Conservation (phyloP, 192 early-diverging fungal genomes). For the Coemansia sp. region DNA sequence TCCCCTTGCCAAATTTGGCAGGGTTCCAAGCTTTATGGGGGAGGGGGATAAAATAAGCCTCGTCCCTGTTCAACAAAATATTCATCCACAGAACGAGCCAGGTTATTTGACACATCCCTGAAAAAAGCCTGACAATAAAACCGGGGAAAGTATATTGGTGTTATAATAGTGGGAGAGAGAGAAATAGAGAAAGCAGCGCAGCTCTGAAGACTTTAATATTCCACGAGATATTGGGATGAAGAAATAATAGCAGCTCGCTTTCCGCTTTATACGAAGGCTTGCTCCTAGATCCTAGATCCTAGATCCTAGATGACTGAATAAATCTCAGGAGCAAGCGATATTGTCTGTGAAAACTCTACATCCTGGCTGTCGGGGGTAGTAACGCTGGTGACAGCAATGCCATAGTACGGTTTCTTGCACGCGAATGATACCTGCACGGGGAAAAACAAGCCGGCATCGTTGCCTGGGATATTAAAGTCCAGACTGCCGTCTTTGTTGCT, state of each 20-base stretch:
- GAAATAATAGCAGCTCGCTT: too few relatives aligned
- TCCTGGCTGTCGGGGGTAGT: slow-evolving; percentile 56
- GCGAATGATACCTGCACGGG: slow-evolving; percentile 65
- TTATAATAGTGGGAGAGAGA: neutral
- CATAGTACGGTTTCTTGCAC: slow-evolving; percentile 70
- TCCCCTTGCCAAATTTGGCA: neutral
- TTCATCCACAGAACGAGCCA: neutral
- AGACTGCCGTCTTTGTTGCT: slow-evolving; percentile 77
- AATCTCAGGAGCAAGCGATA: slow-evolving; percentile 71
- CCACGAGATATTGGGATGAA: too few relatives aligned
- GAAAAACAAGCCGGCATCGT: slow-evolving; percentile 63
- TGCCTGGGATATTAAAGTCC: slow-evolving; percentile 74
- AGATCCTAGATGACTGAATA: slow-evolving; percentile 82
- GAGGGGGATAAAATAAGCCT: neutral
- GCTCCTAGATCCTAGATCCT: too few relatives aligned
- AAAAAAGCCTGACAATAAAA: neutral
- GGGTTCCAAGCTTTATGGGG: slow-evolving; percentile 24
- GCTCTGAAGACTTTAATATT: neutral
- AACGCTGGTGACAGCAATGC: slow-evolving; percentile 62
- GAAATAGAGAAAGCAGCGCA: neutral
- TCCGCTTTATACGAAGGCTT: neutral
- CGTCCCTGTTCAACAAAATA: neutral
- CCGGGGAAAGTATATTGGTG: neutral
- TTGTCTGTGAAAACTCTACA: slow-evolving; percentile 72
- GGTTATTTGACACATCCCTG: too few relatives aligned